Conservation (phyloP, 2,329 filamentous ascomycete genomes). For the Penicillium sp. region DNA sequence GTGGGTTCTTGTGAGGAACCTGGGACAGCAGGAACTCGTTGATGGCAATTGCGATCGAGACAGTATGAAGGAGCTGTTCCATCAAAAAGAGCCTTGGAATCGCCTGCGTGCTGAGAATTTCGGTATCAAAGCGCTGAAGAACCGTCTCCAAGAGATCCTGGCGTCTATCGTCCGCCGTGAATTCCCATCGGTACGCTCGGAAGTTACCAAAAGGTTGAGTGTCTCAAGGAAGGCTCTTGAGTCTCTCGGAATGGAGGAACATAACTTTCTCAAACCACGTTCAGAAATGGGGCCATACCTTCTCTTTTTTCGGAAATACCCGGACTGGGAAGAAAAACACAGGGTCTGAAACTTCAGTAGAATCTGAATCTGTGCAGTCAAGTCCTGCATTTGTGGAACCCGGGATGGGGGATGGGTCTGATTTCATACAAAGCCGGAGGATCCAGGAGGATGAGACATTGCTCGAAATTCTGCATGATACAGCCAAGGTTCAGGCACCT, state of each 20-base stretch:
- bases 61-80: conserved; percentile 36
- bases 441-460: neutral
- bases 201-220: conserved; percentile 36
- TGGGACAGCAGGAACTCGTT: conserved; percentile 29
- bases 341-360: neutral
- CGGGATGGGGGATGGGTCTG: neutral
- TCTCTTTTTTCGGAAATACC: conserved; percentile 23
- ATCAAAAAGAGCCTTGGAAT: conserved; percentile 38
- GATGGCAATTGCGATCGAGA: conserved; percentile 23
- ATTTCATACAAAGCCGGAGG: neutral
- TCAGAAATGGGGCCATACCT: neutral
- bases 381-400: no score
- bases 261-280: conserved; percentile 1
- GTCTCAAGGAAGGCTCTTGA: conserved; percentile 27
- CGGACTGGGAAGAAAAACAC: neutral
- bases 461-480: neutral
- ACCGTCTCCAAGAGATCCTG: conserved; percentile 44
- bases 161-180: conserved; percentile 44
- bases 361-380: neutral
- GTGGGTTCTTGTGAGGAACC: conserved; percentile 35
- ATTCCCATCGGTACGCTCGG: conserved; percentile 44
- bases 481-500: neutral
- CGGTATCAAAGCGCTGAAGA: conserved; percentile 43
- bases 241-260: conserved; percentile 32
- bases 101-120: conserved; percentile 36